Conservation (phyloP, 495 filamentous ascomycete species). For the Jackrogersella multiformis region DNA sequence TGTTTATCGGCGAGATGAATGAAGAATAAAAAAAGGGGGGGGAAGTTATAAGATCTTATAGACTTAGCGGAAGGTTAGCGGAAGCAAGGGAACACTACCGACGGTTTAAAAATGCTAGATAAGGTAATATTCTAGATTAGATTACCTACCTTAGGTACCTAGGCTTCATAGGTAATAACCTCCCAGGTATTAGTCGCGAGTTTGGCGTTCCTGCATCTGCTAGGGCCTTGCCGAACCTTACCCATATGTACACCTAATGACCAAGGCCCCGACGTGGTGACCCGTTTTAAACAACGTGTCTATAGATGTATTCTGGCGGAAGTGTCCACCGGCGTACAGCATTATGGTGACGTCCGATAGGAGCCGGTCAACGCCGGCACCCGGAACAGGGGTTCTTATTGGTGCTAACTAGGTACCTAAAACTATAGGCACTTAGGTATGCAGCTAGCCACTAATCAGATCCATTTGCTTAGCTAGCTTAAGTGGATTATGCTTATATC, state of each 20-base stretch:
- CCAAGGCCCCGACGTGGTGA: constrained; percentile 6
- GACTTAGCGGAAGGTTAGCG: background rate
- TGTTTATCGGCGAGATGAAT: background rate
- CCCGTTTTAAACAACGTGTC: constrained; percentile 6
- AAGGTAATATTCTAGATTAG: constrained; percentile 38
- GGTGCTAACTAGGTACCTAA: background rate
- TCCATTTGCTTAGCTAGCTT: too few relatives aligned
- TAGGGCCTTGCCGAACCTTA: constrained; percentile 3
- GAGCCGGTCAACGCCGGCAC: constrained; percentile 37
- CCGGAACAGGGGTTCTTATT: constrained; percentile 24
- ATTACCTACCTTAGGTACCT: background rate
- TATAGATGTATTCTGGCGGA: constrained; percentile 10
- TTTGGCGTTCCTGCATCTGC: constrained; percentile 30
- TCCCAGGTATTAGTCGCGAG: too few relatives aligned
- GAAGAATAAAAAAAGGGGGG: background rate
- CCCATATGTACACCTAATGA: too few relatives aligned
- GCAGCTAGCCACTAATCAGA: too few relatives aligned
- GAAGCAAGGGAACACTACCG: constrained; percentile 7
- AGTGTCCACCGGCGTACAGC: constrained; percentile 32
- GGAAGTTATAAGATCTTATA: constrained; percentile 3
- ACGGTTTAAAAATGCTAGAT: constrained; percentile 29
- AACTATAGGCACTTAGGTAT: too few relatives aligned
- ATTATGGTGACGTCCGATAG: constrained; percentile 29
- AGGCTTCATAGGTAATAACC: too few relatives aligned
- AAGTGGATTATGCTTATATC: too few relatives aligned